Base-by-base conservation (phyloP, 345 rosid species). In the Camelina laxa region DNA sequence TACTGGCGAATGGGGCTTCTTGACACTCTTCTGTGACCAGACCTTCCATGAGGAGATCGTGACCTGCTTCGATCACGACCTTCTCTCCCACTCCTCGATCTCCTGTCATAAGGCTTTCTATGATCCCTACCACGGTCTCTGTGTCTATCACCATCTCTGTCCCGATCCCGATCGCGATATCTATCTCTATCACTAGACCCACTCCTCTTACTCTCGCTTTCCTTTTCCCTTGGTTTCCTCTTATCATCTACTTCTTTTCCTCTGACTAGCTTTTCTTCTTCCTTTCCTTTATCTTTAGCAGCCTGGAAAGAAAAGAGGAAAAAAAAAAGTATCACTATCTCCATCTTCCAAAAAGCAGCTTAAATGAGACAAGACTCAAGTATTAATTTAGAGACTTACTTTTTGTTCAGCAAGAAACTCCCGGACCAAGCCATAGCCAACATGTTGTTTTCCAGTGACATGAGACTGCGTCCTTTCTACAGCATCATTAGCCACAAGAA, bases 381-480 rank as follows among this genome's bases (percentile, higher is more conserved):
- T 66, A 75, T 47, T 54, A 15, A 69, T 47, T 60, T n/a, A 0
- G 19, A 59, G 33, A 70, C 82, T 53, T 75, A 95, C 98, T 80
- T 89, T 95, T 82, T 79, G 83, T 76, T 90, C 97, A 13, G 85
- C 35, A 27, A 95, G 87, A 74, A 90, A 95, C 73, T 95, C 97
- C 5, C 99, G 89, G 70, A 92, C 99, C 98, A 95, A 60, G 75
- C 99, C 97, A 69, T 89, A 96, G 55, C 99, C 99, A 67, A 96
- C 84, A 81, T 96, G 99, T 73, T 96, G 99, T 86, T 96, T 96
- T 75, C 99, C 98, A 0, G 84, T 81, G 80, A 96, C 84, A 80
- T 96, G 98, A 81, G 99, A 96, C 76, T 92, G 97, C 62, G 97
- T 91, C 80, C 99, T 92, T 83, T 96, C 98, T 36, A 83, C 87